These are phyloP conservation scores for Trametes hirsuta DNA, from an alignment of 1,284 basidiomycete species.

Conservation along the genomic window DNA sequence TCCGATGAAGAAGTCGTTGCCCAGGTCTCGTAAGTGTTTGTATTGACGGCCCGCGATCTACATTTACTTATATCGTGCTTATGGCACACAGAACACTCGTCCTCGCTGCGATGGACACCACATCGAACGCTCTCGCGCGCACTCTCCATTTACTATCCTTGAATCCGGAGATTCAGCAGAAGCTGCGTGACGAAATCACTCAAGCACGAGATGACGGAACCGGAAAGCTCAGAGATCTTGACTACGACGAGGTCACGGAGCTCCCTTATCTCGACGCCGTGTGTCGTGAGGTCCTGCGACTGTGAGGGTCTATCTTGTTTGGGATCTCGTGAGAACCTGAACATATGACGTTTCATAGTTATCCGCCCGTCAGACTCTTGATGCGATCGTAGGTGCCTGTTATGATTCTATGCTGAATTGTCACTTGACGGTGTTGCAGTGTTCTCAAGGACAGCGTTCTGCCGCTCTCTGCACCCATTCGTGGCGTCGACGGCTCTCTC, in stretches of 20 bases:
- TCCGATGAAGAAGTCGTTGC: slow-evolving; percentile 29
- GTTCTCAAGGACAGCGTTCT: slow-evolving; percentile 26
- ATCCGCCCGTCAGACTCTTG: not conserved
- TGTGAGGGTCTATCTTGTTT: slow-evolving; percentile 9
- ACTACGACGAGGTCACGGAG: slow-evolving; percentile 34
- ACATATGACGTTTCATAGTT: not conserved
- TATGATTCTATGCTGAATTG: slow-evolving; percentile 4
- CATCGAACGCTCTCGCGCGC: slow-evolving; percentile 33
- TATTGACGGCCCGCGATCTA: not conserved
- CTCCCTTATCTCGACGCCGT: slow-evolving; percentile 39
- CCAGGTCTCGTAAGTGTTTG: slow-evolving; percentile 28
- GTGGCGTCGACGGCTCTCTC: slow-evolving; percentile 32
- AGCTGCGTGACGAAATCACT: slow-evolving; percentile 30
- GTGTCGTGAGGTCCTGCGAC: slow-evolving; percentile 36
- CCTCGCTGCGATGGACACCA: slow-evolving; percentile 35
- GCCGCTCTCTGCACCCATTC: slow-evolving; percentile 30
- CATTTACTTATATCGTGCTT: not conserved
- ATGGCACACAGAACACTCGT: slow-evolving; percentile 26
- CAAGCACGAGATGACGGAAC: slow-evolving; percentile 21
- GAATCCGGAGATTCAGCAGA: slow-evolving; percentile 7
- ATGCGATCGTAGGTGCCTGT: not conserved
- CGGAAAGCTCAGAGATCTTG: slow-evolving; percentile 24
- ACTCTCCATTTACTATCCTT: slow-evolving; percentile 27
- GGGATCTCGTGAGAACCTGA: not conserved
- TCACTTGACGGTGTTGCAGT: not conserved